Base-by-base conservation (phyloP, 257 asterid genomes). In the Thymus quinquecostatus region DNA sequence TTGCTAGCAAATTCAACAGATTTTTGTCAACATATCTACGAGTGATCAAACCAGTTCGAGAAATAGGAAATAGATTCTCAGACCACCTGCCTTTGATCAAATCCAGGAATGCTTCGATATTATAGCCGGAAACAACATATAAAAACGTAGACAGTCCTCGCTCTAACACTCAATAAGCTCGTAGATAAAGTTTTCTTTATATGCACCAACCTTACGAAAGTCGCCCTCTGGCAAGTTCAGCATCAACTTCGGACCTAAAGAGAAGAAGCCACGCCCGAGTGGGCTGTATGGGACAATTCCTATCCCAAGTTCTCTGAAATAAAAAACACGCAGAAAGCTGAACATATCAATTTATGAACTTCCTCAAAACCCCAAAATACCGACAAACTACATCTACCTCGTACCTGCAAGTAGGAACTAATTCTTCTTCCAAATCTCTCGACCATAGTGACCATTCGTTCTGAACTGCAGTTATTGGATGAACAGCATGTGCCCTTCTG, bases 401-500 rank as follows among this genome's bases (percentile, higher is more conserved):
- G 49, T 13, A 86, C 92, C 90, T 76, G 89, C 96, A 88, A 8
- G 90, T 77, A 13, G 92, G 95, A 74, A 88, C 41, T 41, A 84
- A 61, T 55, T 83, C 90, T 56, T 83, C 79, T 79, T 86, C 96
- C 30, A 78, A 68, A 54, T 86, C 92, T 75, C 96, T 80, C 1
- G 89, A 63, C 90, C 86, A 84, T 62, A 83, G 47, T 0, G 92
- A 89, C 92, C 92, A 89, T 62, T 89, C 92, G 30, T 66, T 73
- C 75, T 89, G 89, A 33, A 87, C 76, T 1, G 94, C 96, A 29
- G 94, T 82, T 72, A 90, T 73, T 2, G 96, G 92, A 82, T 90
- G 93, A 65, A 90, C 82, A 8, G 87, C 92, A 51, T 88, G 91
- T 27, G 97, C 92, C 80, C 95, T 90, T 83, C 85, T 83, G 58